phyloP scores from a whole-genome alignment of 345 rosid genomes.

The Rhodamnia rubescens region DNA sequence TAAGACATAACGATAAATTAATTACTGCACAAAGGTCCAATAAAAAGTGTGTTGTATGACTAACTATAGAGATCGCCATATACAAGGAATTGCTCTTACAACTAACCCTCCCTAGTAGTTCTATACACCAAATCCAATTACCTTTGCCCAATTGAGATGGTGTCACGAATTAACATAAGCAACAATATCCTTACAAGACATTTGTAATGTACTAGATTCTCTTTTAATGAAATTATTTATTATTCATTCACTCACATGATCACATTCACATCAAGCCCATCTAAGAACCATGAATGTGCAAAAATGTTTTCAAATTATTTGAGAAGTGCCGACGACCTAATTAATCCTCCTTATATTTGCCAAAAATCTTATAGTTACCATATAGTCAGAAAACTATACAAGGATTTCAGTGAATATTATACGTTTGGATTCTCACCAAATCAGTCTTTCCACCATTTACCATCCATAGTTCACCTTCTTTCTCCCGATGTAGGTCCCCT shows the following conservation, averaged over 20 bases:
- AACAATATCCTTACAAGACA: not conserved
- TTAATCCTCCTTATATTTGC: not conserved
- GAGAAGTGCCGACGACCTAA: not conserved
- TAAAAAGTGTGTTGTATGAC: not conserved
- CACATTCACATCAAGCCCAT: not conserved
- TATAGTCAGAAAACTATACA: not conserved
- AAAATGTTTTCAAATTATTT: not conserved
- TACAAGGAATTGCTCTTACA: not conserved
- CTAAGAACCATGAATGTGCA: not conserved
- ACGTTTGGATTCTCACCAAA: conserved; percentile 26
- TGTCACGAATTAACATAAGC: not conserved
- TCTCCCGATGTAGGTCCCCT: conserved; percentile 30
- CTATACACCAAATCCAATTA: not conserved
- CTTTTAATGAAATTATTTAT: not conserved
- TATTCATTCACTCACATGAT: not conserved
- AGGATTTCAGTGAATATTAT: not conserved
- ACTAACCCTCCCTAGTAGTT: not conserved
- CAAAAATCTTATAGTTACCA: not conserved
- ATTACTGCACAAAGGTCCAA: not conserved
- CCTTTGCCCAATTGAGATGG: not conserved
- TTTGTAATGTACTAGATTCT: not conserved
- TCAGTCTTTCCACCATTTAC: conserved; percentile 29
- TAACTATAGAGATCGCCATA: not conserved
- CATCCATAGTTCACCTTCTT: conserved; percentile 35
- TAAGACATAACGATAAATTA: not conserved